Evolutionary conservation across 2,329 filamentous ascomycete genomes (phyloP).

Genomic region (Aspergillus uvarum): DNA sequence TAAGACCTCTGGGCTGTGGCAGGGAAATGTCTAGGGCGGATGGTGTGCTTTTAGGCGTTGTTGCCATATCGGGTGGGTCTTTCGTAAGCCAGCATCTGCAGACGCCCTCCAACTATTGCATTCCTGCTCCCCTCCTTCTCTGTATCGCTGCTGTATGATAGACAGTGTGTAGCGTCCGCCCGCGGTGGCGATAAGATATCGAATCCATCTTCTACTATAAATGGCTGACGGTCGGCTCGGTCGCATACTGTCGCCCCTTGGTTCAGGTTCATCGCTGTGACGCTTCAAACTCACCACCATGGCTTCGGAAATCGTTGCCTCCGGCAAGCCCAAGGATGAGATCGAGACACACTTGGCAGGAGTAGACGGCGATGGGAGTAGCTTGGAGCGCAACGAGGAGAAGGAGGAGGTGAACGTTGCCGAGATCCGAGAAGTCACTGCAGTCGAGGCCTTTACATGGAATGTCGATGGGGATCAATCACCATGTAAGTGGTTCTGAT

Average conservation of each 20-base stretch:
- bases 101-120: background rate
- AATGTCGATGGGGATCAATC: conserved; percentile 41
- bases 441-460: conserved; percentile 39
- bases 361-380: background rate
- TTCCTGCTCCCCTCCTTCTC: background rate
- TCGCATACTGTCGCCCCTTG: background rate
- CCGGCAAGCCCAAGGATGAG: background rate
- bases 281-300: background rate
- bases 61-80: conserved; percentile 6
- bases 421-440: conserved; percentile 34
- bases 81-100: background rate
- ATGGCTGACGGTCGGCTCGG: background rate
- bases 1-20: background rate
- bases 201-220: background rate
- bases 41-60: conserved; percentile 7
- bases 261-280: background rate
- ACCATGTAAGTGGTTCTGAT: conserved; percentile 28
- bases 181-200: background rate
- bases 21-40: background rate
- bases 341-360: background rate
- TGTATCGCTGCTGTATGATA: background rate
- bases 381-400: conserved; percentile 2
- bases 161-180: background rate
- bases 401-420: background rate
- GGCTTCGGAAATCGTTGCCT: background rate